A percentile compares a stretch with the other conserved stretches of the same genome.
Evolutionary conservation across 1,139 yeast species (phyloP).

Genomic region (Candida dubliniensis): DNA sequence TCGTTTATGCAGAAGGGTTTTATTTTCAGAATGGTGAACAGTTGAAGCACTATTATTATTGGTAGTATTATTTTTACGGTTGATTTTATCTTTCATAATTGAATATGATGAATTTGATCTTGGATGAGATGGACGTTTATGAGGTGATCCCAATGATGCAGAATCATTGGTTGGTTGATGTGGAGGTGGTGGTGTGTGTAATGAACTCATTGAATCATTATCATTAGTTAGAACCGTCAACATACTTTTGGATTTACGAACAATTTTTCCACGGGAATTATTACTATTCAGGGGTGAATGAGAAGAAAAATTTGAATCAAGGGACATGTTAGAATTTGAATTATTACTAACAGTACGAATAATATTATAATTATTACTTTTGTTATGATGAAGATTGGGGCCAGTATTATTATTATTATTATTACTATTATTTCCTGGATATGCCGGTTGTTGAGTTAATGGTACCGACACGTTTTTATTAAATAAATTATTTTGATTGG

Average conservation of each 20-base stretch:
- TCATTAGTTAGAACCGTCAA: conserved; percentile 7
- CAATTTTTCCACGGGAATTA: conserved; percentile 1
- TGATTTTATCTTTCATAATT: conserved; percentile 16
- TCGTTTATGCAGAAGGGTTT: conserved; percentile 21
- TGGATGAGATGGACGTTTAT: conserved; percentile 26
- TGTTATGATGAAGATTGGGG: conserved; percentile 1
- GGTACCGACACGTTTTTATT: conserved; percentile 8
- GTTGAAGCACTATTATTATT: too few species aligned
- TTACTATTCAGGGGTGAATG: conserved; percentile 2
- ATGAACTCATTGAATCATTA: conserved; percentile 1
- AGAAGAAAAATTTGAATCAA: not conserved
- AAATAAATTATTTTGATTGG: not conserved
- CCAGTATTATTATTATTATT: not conserved
- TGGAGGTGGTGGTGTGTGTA: conserved; percentile 1
- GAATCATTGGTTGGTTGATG: not conserved
- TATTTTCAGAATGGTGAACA: not conserved
- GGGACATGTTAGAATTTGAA: not conserved
- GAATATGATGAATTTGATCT: conserved; percentile 34
- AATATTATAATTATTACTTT: not conserved
- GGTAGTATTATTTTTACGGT: not conserved
- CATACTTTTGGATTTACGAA: conserved; percentile 13
- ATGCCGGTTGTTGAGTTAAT: conserved; percentile 1
- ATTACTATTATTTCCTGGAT: not conserved
- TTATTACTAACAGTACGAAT: not conserved
- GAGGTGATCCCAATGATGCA: conserved; percentile 12